A percentile compares a stretch with the other conserved stretches of the same genome.
Conservation (phyloP, 208 protist species). For the Trypanosoma rangeli region DNA sequence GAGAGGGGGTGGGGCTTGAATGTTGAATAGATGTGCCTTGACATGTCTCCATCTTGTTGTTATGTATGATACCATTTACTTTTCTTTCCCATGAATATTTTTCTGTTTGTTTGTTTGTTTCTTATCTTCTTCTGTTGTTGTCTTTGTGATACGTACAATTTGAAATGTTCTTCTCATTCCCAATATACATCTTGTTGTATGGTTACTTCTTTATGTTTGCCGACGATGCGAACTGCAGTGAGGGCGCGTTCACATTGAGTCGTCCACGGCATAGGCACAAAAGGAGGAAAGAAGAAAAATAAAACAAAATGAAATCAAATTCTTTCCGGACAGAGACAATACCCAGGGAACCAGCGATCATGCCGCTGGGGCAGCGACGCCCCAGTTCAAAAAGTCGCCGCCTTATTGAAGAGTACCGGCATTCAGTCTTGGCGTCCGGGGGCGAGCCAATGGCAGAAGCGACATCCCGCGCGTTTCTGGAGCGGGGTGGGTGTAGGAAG, state of each 20-base stretch:
- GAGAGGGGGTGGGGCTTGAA: conserved; percentile 10
- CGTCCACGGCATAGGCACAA: neutral
- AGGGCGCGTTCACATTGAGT: neutral
- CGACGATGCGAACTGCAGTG: neutral
- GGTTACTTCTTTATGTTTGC: neutral
- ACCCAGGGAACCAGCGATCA: neutral
- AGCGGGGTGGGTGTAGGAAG: conserved; percentile 65
- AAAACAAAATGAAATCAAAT: neutral
- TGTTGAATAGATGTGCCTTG: conserved; percentile 22
- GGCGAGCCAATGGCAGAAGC: conserved; percentile 38
- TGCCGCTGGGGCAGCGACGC: neutral
- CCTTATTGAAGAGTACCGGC: conserved; percentile 82
- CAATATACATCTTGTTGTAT: conserved; percentile 14
- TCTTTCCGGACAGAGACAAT: neutral
- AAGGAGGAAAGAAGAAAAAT: too few relatives aligned
- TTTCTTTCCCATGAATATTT: conserved; percentile 2
- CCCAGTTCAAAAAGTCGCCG: conserved; percentile 6
- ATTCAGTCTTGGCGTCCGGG: conserved; percentile 46
- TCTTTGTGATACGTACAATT: neutral
- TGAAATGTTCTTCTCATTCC: neutral
- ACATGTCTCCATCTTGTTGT: conserved; percentile 4
- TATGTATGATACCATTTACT: neutral
- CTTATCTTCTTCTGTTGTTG: conserved; percentile 4
- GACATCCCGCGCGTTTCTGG: conserved; percentile 76
- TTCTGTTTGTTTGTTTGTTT: conserved; percentile 3